A percentile compares a stretch with the other conserved stretches of the same genome.
phyloP scores from a whole-genome alignment of 2,329 filamentous ascomycete genomes.

The Orbilia javanica region DNA sequence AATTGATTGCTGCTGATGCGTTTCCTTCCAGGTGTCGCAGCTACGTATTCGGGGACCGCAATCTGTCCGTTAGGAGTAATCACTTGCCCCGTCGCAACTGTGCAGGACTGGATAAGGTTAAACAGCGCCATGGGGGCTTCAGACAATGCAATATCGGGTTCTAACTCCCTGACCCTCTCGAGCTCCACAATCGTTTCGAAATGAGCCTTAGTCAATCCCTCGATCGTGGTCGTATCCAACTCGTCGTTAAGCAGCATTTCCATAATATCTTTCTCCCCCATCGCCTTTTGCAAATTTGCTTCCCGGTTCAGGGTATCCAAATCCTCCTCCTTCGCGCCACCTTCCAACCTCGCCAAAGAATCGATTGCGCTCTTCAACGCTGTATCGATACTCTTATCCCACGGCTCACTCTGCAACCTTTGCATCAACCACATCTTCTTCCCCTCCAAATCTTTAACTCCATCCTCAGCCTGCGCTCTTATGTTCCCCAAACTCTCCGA shows the following conservation, averaged over 20 bases:
- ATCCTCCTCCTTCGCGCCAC: constrained; percentile 76
- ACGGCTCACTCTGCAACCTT: constrained; percentile 81
- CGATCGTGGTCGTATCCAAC: constrained; percentile 81
- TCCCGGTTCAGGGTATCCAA: constrained; percentile 80
- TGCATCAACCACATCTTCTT: constrained; percentile 93
- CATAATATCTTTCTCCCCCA: constrained; percentile 84
- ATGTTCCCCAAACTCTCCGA: constrained; percentile 79
- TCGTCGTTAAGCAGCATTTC: constrained; percentile 80
- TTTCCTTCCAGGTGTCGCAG: constrained; percentile 60
- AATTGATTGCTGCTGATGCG: constrained; percentile 48
- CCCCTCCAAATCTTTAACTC: constrained; percentile 87
- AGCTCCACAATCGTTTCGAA: constrained; percentile 91
- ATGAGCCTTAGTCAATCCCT: constrained; percentile 86
- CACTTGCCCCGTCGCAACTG: constrained; percentile 80
- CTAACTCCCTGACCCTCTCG: constrained; percentile 83
- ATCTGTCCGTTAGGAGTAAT: constrained; percentile 87
- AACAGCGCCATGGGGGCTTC: constrained; percentile 82
- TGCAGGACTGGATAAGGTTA: constrained; percentile 81
- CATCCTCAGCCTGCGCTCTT: constrained; percentile 88
- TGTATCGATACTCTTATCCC: constrained; percentile 88
- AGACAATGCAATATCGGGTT: constrained; percentile 82
- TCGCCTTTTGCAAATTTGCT: constrained; percentile 84
- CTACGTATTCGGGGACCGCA: constrained; percentile 63
- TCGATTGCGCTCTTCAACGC: constrained; percentile 86
- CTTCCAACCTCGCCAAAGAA: constrained; percentile 80